phyloP scores from a whole-genome alignment of 768 basidiomycete species.

The Tubosaeta sp. region DNA sequence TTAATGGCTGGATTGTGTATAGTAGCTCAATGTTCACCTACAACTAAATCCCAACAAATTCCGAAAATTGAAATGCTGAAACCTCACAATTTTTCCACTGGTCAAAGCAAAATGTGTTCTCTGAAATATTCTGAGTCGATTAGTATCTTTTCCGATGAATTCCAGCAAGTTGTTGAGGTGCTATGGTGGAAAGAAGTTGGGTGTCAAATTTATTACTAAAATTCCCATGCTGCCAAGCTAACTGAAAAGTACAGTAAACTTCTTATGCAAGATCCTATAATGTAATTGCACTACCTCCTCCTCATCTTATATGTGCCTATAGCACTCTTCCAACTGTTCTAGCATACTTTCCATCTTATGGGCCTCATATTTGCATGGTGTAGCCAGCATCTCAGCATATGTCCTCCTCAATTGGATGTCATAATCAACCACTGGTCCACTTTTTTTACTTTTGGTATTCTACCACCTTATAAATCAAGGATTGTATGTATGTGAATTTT shows the following conservation, averaged over 20 bases:
- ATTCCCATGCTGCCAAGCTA: neutral
- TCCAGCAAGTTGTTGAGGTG: neutral
- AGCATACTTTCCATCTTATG: no score
- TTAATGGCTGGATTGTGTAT: neutral
- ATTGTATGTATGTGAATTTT: no score
- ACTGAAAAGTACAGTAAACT: neutral
- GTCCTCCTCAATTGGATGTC: no score
- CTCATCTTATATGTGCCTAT: no score
- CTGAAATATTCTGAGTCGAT: neutral
- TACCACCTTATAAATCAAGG: no score
- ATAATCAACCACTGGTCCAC: no score
- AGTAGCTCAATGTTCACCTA: neutral
- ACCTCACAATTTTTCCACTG: neutral
- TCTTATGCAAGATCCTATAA: no score
- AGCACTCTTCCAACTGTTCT: no score
- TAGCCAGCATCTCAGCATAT: no score
- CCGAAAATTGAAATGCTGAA: neutral
- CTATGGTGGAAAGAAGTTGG: neutral
- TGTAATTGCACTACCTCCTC: no score
- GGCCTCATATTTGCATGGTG: no score
- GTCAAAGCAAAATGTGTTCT: neutral
- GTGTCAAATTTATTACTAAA: neutral
- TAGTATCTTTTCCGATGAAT: neutral
- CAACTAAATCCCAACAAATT: neutral
- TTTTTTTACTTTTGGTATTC: no score